Evolutionary conservation across 306 rosid genomes (phyloP).

Genomic region (Cyclanthera cordifolia): DNA sequence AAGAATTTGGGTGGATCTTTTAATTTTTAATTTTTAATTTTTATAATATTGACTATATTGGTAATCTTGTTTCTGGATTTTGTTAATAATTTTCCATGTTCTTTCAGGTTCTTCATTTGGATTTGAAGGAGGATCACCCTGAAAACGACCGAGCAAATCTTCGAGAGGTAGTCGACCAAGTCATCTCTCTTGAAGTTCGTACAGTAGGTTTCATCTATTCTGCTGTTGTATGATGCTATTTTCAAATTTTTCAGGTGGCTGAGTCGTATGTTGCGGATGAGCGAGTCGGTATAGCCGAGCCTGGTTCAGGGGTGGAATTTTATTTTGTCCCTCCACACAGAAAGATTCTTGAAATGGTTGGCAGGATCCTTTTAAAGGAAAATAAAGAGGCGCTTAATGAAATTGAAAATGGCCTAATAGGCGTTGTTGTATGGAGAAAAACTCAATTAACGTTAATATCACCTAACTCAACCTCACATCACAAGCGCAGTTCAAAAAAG

Average conservation of each 20-base stretch:
- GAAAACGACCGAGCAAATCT: conserved; percentile 39
- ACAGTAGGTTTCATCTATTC: neutral
- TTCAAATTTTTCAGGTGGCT: conserved; percentile 39
- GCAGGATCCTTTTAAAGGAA: conserved; percentile 62
- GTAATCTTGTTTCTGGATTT: neutral
- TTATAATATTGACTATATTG: neutral
- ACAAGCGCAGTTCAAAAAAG: conserved; percentile 68
- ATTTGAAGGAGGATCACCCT: conserved; percentile 35
- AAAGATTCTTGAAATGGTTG: conserved; percentile 65
- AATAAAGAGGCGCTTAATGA: conserved; percentile 63
- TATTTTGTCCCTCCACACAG: conserved; percentile 86
- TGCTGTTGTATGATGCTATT: neutral
- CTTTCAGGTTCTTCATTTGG: conserved; percentile 67
- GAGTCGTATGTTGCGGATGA: conserved; percentile 67
- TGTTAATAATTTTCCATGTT: neutral
- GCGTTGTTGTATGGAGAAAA: conserved; percentile 97
- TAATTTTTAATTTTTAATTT: too few relatives aligned
- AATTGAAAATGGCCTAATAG: conserved; percentile 87
- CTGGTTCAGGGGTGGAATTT: conserved; percentile 67
- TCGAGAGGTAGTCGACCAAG: conserved; percentile 41
- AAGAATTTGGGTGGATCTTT: neutral
- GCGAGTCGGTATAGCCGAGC: conserved; percentile 92
- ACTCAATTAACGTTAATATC: conserved; percentile 52
- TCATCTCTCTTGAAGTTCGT: neutral
- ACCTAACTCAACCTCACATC: conserved; percentile 62